A percentile compares a stretch with the other conserved stretches of the same genome.
Evolutionary conservation across 2,329 filamentous ascomycete genomes (phyloP).

Genomic region (Pleoardoris graminearum): DNA sequence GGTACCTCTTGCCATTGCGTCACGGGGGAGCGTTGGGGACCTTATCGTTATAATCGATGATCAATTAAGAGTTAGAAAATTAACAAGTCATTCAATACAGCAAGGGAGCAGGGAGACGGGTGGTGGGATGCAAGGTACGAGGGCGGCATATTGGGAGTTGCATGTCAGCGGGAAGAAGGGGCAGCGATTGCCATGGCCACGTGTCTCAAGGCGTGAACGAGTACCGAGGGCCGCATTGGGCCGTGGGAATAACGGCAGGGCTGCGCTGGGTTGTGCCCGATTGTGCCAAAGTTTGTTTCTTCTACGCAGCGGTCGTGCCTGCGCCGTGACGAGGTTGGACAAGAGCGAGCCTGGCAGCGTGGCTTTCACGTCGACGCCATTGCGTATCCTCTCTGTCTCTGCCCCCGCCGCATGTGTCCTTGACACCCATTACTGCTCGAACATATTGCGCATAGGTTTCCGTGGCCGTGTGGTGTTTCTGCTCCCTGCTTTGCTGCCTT

Average conservation of each 20-base stretch:
- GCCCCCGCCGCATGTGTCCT: not conserved
- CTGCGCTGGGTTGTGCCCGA: not conserved
- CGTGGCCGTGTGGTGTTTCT: not conserved
- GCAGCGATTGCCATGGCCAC: not conserved
- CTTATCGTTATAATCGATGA: too few species aligned
- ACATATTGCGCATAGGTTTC: too few species aligned
- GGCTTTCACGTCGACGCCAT: not conserved
- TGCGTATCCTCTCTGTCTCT: not conserved
- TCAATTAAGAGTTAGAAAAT: too few species aligned
- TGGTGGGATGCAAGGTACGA: not conserved
- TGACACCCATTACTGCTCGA: not conserved
- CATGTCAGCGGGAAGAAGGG: not conserved
- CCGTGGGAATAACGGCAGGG: not conserved
- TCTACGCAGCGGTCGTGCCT: not conserved
- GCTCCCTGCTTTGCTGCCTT: not conserved
- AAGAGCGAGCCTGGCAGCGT: not conserved
- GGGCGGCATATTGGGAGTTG: not conserved
- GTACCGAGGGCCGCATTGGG: not conserved
- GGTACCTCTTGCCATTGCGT: not conserved
- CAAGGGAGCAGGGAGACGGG: not conserved
- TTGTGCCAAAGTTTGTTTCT: slow-evolving; percentile 3
- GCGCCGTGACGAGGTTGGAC: not conserved
- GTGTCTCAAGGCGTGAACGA: not conserved
- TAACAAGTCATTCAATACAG: too few species aligned
- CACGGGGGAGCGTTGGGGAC: not conserved